Conservation (phyloP, 2,329 filamentous ascomycete species). For the Mollisia scopiformis region DNA sequence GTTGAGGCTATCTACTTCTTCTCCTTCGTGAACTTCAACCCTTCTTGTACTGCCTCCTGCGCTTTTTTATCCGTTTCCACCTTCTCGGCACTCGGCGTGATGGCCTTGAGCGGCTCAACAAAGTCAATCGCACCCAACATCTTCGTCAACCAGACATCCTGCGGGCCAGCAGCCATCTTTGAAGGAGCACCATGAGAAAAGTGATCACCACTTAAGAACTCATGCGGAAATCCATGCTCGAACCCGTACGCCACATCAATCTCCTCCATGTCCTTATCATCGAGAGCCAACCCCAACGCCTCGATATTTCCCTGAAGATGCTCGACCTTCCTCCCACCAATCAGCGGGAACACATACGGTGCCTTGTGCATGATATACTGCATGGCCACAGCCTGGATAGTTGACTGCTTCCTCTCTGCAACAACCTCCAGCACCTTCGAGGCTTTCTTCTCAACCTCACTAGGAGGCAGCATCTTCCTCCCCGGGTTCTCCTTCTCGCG, state of each 20-base stretch:
- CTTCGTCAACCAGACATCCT: conserved; percentile 8
- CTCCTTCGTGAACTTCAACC: too few species aligned
- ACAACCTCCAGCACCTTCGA: not conserved
- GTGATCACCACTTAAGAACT: conserved; percentile 2
- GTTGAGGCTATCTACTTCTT: too few species aligned
- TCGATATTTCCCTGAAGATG: conserved; percentile 60
- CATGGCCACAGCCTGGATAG: conserved; percentile 55
- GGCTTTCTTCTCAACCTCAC: conserved; percentile 47
- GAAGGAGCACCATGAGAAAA: not conserved
- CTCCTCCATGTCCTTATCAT: conserved; percentile 52
- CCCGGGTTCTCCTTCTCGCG: conserved; percentile 41
- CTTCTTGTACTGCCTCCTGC: not conserved
- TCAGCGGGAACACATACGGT: conserved; percentile 59
- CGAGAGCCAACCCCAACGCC: conserved; percentile 53
- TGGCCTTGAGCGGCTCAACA: not conserved
- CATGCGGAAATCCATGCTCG: conserved; percentile 3
- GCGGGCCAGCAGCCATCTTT: not conserved
- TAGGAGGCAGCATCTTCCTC: conserved; percentile 32
- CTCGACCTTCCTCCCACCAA: conserved; percentile 59
- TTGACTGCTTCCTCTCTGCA: conserved; percentile 10
- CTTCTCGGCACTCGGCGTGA: not conserved
- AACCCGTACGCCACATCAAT: conserved; percentile 44
- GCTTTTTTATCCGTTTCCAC: not conserved
- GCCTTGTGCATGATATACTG: conserved; percentile 60
- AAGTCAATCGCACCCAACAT: not conserved